Percentiles rank a stretch among this genome's conserved stretches.
Conservation (phyloP, 768 basidiomycete species). For the Coprinopsis strossmayeri region DNA sequence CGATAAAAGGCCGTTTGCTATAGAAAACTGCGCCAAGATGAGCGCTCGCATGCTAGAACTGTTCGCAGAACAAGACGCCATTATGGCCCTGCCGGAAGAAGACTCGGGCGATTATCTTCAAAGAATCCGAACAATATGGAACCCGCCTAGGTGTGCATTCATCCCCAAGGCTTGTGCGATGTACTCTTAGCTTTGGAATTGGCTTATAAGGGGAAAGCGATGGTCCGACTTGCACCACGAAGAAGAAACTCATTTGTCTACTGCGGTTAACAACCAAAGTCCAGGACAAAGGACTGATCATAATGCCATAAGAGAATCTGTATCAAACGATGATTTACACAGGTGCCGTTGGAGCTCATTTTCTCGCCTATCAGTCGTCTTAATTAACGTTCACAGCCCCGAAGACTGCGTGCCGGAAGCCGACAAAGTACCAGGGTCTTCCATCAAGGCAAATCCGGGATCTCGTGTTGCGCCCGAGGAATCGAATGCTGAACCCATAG, state of each 20-base stretch:
- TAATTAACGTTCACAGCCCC: too few species aligned
- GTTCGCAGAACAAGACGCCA: slow-evolving; percentile 48
- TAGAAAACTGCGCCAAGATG: too few species aligned
- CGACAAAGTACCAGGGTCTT: too few species aligned
- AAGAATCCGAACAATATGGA: slow-evolving; percentile 15
- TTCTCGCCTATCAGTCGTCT: too few species aligned
- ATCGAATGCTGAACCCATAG: too few species aligned
- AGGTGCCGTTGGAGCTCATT: not conserved
- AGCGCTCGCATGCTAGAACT: slow-evolving; percentile 37
- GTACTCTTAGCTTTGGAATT: not conserved
- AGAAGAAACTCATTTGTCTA: not conserved
- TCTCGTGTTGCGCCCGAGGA: too few species aligned
- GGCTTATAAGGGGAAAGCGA: slow-evolving; percentile 3
- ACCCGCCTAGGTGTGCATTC: not conserved
- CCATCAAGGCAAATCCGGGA: too few species aligned
- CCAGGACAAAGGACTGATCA: not conserved
- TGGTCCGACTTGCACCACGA: slow-evolving; percentile 1
- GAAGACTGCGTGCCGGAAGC: too few species aligned
- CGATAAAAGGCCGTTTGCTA: not conserved
- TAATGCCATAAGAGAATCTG: not conserved
- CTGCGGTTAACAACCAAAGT: not conserved
- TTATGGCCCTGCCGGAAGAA: slow-evolving; percentile 49
- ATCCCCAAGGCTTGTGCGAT: not conserved
- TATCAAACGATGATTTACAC: not conserved
- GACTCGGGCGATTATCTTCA: slow-evolving; percentile 41